Base-by-base conservation (phyloP, 148 eudicot genomes). In the Rhododendron simsii region DNA sequence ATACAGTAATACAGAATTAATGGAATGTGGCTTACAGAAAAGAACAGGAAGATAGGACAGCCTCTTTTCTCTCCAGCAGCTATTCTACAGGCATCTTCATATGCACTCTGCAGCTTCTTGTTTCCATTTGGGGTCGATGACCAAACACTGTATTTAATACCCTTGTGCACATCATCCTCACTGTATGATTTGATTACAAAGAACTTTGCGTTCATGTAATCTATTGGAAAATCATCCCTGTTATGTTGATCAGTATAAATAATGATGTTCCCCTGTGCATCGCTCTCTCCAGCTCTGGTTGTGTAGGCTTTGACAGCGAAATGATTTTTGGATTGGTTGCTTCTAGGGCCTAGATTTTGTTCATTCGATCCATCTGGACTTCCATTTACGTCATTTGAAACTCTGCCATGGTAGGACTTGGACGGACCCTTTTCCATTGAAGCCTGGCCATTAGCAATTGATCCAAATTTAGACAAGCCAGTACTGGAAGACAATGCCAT, bases 151-250 rank as follows among this genome's bases (percentile, higher is more conserved):
- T 97, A 97, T 89, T 97, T 97, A 53, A 95, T 90, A 89, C 99
- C 94, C 89, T 97, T 97, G 86, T 97, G 99, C 85, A 97, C 98
- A 93, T 97, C 99, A 90, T 97, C 99, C 87, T 97, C 99, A 71
- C 99, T 97, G 85, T 97, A 97, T 45, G 99, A 97, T 86, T 97
- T 97, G 50, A 97, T 97, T 82, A 95, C 96, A 89, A 94, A 97
- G 85, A 97, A 97, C 90, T 95, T 97, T 35, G 94, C 98, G 86
- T 92, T 89, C 67, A 33, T 83, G 89, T 91, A 91, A 75, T 97
- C 96, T 85, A 92, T 84, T 0, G 84, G 80, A 83, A 97, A 94
- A 85, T 93, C 95, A 86, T 88, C 96, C 87, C 87, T 95, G 92
- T 97, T 95, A 89, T 93, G 95, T 87, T 90, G 87, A 83, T 97